A percentile compares a stretch with the other conserved stretches of the same genome.
These are phyloP conservation scores for Neurospora hispaniola DNA, from an alignment of 495 filamentous ascomycete genomes.

Conservation along the genomic window DNA sequence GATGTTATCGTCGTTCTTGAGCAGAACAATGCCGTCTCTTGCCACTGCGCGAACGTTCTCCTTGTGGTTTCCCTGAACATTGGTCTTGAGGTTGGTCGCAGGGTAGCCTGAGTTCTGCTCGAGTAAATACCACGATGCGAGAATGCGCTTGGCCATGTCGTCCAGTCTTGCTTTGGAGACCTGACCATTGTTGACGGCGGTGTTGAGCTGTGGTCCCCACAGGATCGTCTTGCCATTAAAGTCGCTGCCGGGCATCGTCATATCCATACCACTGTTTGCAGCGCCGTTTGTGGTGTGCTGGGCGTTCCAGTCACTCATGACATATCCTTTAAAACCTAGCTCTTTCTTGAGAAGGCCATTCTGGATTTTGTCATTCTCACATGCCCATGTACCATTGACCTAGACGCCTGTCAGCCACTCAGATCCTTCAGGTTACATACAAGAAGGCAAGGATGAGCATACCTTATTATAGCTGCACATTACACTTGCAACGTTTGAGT, in stretches of 20 bases:
- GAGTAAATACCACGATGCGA: constrained; percentile 43
- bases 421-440: neutral
- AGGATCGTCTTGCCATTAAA: constrained; percentile 33
- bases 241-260: constrained; percentile 47
- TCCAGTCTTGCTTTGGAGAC: constrained; percentile 36
- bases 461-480: constrained; percentile 55
- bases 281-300: constrained; percentile 40
- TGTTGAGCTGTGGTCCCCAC: constrained; percentile 38
- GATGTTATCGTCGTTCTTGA: constrained; percentile 55
- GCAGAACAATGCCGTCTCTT: constrained; percentile 57
- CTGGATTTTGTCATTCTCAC: constrained; percentile 44
- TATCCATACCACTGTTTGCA: constrained; percentile 41
- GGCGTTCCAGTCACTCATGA: constrained; percentile 47
- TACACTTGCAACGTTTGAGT: constrained; percentile 39
- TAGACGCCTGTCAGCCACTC: neutral
- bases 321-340: constrained; percentile 39
- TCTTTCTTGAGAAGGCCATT: constrained; percentile 38
- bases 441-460: neutral
- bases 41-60: constrained; percentile 50
- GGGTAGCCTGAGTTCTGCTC: constrained; percentile 42
- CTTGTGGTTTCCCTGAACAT: constrained; percentile 43
- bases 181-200: constrained; percentile 37
- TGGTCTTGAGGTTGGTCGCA: constrained; percentile 38
- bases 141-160: constrained; percentile 47
- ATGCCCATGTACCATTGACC: constrained; percentile 48